Conservation (phyloP, 2,329 filamentous ascomycete genomes). For the Phoma sp. region DNA sequence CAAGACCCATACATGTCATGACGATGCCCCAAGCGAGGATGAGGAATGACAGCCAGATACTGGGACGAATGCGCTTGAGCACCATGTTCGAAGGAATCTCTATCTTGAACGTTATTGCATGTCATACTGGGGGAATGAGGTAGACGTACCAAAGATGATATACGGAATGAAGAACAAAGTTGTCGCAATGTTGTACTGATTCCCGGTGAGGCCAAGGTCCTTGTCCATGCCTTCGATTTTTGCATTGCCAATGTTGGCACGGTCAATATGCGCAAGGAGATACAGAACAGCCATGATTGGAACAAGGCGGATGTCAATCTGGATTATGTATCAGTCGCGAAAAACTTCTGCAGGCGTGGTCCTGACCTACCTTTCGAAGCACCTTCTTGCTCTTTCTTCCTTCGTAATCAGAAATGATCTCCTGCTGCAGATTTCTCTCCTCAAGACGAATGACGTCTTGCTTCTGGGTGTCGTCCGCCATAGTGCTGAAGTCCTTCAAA, state of each 20-base stretch:
- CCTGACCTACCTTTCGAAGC: too few species aligned
- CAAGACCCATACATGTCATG: neutral
- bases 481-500: too few species aligned
- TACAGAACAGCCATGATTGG: slow-evolving; percentile 33
- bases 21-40: neutral
- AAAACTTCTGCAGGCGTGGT: too few species aligned
- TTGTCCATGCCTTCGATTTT: slow-evolving; percentile 30
- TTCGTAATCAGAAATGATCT: too few species aligned
- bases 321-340: too few species aligned
- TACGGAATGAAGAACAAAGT: neutral
- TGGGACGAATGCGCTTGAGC: neutral
- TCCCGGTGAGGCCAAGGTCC: slow-evolving; percentile 28
- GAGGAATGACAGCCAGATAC: neutral
- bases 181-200: slow-evolving; percentile 25
- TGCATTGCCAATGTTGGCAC: slow-evolving; percentile 52
- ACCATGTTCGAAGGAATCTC: neutral
- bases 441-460: too few species aligned
- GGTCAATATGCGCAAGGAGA: slow-evolving; percentile 51
- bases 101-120: neutral
- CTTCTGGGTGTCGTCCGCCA: too few species aligned
- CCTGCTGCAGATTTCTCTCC: too few species aligned
- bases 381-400: too few species aligned
- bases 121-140: neutral
- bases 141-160: neutral
- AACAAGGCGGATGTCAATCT: too few species aligned